Conservation (phyloP, 495 filamentous ascomycete species). For the Ramalina peruviana region DNA sequence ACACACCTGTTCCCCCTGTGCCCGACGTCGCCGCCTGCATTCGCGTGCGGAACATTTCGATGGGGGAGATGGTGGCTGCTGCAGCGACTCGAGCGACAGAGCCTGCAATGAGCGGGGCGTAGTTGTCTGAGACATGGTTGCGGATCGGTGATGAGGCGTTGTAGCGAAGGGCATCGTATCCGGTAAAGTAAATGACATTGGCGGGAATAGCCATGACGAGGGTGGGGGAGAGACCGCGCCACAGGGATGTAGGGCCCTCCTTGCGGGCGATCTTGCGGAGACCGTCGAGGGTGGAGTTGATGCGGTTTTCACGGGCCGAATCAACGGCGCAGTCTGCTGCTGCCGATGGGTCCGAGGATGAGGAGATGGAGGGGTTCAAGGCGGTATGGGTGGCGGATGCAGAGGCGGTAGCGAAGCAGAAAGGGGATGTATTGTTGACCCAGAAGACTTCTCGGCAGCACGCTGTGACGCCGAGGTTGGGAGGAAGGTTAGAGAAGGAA, state of each 20-base stretch:
- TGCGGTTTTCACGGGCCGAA: constrained; percentile 65
- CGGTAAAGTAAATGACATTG: constrained; percentile 97
- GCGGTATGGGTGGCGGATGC: constrained; percentile 18
- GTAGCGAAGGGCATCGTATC: constrained; percentile 86
- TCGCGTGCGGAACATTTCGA: constrained; percentile 90
- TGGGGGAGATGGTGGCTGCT: constrained; percentile 70
- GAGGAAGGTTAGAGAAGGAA: constrained; percentile 50
- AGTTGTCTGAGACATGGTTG: constrained; percentile 42
- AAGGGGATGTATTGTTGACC: constrained; percentile 70
- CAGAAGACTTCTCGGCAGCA: constrained; percentile 98
- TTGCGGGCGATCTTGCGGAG: constrained; percentile 92
- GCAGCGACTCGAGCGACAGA: constrained; percentile 63
- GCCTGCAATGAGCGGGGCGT: constrained; percentile 70
- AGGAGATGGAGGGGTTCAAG: constrained; percentile 22
- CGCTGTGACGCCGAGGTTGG: constrained; percentile 78
- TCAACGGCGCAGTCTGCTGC: constrained; percentile 70
- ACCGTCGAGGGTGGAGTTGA: constrained; percentile 83
- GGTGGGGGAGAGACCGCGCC: constrained; percentile 86
- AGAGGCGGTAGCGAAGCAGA: constrained; percentile 48
- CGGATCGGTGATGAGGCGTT: constrained; percentile 55
- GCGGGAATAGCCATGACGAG: constrained; percentile 86
- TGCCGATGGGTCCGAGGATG: constrained; percentile 19
- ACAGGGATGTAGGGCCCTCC: constrained; percentile 75
- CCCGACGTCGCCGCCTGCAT: constrained; percentile 63
- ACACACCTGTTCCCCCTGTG: constrained; percentile 39